phyloP scores from a whole-genome alignment of 2,329 filamentous ascomycete genomes.

The Rhynchosporium agropyri region DNA sequence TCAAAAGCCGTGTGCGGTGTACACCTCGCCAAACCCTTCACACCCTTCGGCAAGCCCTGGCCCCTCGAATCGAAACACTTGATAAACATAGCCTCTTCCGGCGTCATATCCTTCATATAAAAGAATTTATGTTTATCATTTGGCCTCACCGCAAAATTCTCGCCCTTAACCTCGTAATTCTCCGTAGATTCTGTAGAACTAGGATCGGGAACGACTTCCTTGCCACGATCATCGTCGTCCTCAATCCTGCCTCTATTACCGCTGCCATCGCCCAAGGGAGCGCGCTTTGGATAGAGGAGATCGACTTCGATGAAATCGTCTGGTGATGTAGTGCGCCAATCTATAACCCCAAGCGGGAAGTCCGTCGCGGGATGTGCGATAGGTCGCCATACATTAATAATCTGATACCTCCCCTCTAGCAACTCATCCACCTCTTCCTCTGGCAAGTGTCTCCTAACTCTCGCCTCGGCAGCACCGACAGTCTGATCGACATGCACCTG shows the following conservation, averaged over 20 bases:
- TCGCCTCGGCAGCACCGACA: conserved; percentile 61
- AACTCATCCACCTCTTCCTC: conserved; percentile 64
- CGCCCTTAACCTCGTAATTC: conserved; percentile 64
- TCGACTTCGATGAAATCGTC: conserved; percentile 71
- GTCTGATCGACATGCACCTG: conserved; percentile 84
- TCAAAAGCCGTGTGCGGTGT: conserved; percentile 28
- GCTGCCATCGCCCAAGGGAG: conserved; percentile 2
- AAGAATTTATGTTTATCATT: conserved; percentile 63
- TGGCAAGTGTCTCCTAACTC: conserved; percentile 66
- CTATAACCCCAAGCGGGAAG: conserved; percentile 61
- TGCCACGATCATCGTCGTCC: conserved; percentile 49
- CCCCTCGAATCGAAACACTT: conserved; percentile 29
- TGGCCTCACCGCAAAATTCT: conserved; percentile 62
- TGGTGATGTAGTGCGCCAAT: conserved; percentile 56
- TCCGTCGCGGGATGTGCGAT: conserved; percentile 59
- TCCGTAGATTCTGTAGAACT: conserved; percentile 51
- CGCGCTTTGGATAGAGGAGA: conserved; percentile 67
- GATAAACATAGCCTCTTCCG: conserved; percentile 26
- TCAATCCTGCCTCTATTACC: conserved; percentile 46
- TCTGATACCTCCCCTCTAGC: conserved; percentile 69
- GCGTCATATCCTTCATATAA: conserved; percentile 68
- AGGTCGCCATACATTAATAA: conserved; percentile 77
- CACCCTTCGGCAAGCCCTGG: conserved; percentile 20
- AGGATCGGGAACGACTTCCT: conserved; percentile 55
- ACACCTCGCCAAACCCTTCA: conserved; percentile 22